Percentiles rank a stretch among this genome's conserved stretches.
Conservation (phyloP, 257 asterid genomes). For the Oldenlandia corymbosa region DNA sequence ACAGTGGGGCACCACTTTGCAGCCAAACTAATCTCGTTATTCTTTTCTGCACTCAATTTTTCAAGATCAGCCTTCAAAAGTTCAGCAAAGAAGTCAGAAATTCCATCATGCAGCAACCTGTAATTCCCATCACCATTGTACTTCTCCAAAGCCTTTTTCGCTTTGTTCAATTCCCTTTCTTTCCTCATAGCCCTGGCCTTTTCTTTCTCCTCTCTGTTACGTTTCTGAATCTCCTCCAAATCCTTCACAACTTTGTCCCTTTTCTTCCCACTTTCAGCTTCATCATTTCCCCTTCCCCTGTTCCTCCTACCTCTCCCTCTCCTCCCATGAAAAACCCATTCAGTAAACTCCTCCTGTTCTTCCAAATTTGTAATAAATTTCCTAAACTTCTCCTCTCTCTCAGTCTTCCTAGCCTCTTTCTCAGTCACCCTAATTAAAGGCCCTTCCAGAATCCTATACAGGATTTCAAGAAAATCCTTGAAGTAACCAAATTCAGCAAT, state of each 20-base stretch:
- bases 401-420: constrained; percentile 6
- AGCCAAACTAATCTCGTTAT: constrained; percentile 36
- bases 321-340: neutral
- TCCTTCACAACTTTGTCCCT: constrained; percentile 9
- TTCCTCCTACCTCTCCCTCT: constrained; percentile 2
- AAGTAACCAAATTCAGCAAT: constrained; percentile 26
- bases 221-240: constrained; percentile 16
- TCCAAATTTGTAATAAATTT: neutral
- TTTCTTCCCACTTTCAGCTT: neutral
- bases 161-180: constrained; percentile 24
- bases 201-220: constrained; percentile 19
- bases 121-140: constrained; percentile 32
- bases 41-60: constrained; percentile 27
- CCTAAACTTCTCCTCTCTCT: constrained; percentile 8
- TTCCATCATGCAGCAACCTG: constrained; percentile 34
- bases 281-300: neutral
- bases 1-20: constrained; percentile 58
- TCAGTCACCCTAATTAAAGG: constrained; percentile 9
- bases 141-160: constrained; percentile 28
- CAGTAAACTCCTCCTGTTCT: no score
- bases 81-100: constrained; percentile 34
- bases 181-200: constrained; percentile 32
- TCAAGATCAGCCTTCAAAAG: constrained; percentile 36
- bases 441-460: constrained; percentile 28
- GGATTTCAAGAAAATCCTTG: constrained; percentile 29